Base-by-base conservation (phyloP, 2,329 filamentous ascomycete species). In the Emergomyces pasteurianus region DNA sequence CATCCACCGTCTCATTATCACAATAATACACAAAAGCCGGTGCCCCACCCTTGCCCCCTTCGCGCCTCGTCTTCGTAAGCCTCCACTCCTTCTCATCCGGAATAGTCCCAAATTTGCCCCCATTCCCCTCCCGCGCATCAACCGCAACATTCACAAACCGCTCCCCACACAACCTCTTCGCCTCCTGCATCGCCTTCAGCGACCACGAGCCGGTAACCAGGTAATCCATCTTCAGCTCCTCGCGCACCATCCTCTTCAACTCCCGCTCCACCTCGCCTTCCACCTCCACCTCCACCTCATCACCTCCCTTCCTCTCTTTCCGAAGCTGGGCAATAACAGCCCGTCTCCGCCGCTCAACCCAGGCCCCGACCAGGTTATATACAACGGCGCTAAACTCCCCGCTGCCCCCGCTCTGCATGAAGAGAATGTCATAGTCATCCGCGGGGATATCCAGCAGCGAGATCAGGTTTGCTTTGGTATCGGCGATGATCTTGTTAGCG, bases 181-280 rank as follows among this genome's bases (percentile, higher is more conserved):
- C 91, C 76, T 97, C 92, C 72, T 91, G 87, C 42, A 85, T 86
- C 14, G 92, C 92, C 77, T 97, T 96, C 66, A 90, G 79, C 21
- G 89, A 95, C 90, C 91, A 97, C 59, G 87, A 85, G 59, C 92
- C 92, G 3, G 92, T 96, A 59, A 96, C 84, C 53, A 96, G 76
- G 75, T 96, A 97, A 75, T 97, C 92, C 50, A 95, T 73, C 77
- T 87, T 88, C 66, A 96, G 78, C 62, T 92, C 83, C 60, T 83
- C 78, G 58, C 86, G 80, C 6, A 92, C 81, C 59, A 85, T 81
- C 67, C 84, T 83, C 63, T 81, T 80, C 63, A 89, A 77, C 63
- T 86, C 80, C 67, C 82, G 78, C 62, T 84, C 77, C 14, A 88
- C 72, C 78, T 31, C 31, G 31, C 31, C 31, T 31, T 31, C 31